Evolutionary conservation across 140 eudicot genomes (phyloP), one percentile per base, ranked within the genome.

Genomic region (Cichorium intybus): DNA sequence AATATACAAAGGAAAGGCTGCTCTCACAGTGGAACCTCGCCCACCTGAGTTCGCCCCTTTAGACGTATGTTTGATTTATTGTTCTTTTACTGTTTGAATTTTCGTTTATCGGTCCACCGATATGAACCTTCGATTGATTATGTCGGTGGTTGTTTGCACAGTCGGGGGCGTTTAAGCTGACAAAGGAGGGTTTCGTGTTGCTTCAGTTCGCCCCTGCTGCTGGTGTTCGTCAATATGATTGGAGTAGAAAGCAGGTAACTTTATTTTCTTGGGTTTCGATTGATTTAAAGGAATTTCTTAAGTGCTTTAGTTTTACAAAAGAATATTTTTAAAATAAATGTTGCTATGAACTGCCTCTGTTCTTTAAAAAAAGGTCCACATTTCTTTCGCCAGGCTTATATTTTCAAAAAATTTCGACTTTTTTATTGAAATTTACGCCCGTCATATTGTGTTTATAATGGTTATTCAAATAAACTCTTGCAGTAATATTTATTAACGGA

Each of bases 151-250:
- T 71, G 78, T 69, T 46, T 74, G 61, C 22, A 62, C 80, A 90
- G 96, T 83, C 98, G 3, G 98, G 98, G 56, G 85, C 96, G 33
- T 85, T 76, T 54, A 92, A 92, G 85, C 50, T 88, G 55, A 73
- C 92, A 9, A 85, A 76, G 64, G 98, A 92, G 71, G 98, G 98
- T 20, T 78, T 47, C 57, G 80, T 92, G 50, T 64, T 81, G 70
- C 98, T 92, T 74, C 95, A 92, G 45, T 87, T 92, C 75, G 98
- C 98, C 48, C 98, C 97, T 24, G 89, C 96, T 23, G 76, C 85
- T n/a, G 88, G 88, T 70, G 82, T 77, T 63, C 98, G 98, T 31
- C 95, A 83, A 56, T 92, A 92, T 69, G 98, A 92, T 75, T 92
- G 96, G 96, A 72, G 85, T 57, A 71, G 92, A 58, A 92, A 92